These are phyloP conservation scores for Diutina rugosa DNA, from an alignment of 1,139 yeast species.

Conservation along the genomic window DNA sequence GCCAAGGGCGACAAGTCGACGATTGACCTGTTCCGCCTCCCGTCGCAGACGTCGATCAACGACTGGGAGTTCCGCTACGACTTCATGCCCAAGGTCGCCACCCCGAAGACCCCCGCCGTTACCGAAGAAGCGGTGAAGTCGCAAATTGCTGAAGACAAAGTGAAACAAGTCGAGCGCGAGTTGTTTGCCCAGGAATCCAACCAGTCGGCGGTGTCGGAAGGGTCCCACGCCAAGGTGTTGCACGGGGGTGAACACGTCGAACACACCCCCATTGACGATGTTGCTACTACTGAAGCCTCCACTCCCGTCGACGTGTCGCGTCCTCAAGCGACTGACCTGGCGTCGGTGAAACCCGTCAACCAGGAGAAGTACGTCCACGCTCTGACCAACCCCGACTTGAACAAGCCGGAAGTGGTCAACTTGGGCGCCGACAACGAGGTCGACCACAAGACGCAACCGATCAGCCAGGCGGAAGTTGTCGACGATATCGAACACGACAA, in stretches of 20 bases:
- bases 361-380: slow-evolving; percentile 30
- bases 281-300: slow-evolving; percentile 13
- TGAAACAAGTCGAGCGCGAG: slow-evolving; percentile 29
- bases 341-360: slow-evolving; percentile 19
- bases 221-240: slow-evolving; percentile 26
- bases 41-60: slow-evolving; percentile 34
- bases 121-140: slow-evolving; percentile 38
- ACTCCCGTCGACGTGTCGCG: slow-evolving; percentile 12
- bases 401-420: slow-evolving; percentile 22
- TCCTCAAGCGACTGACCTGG: neutral
- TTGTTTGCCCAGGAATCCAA: slow-evolving; percentile 22
- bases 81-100: slow-evolving; percentile 28
- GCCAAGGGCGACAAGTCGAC: slow-evolving; percentile 35
- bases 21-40: slow-evolving; percentile 31
- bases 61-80: slow-evolving; percentile 43
- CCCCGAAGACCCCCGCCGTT: slow-evolving; percentile 40
- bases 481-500: slow-evolving; percentile 23
- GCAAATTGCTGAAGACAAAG: slow-evolving; percentile 31
- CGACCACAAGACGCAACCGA: slow-evolving; percentile 22
- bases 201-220: slow-evolving; percentile 32
- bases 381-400: slow-evolving; percentile 30
- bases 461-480: slow-evolving; percentile 18
- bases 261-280: slow-evolving; percentile 18
- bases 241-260: slow-evolving; percentile 32
- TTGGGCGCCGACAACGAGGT: slow-evolving; percentile 22